Percentiles rank a stretch among this genome's conserved stretches.
phyloP scores from a whole-genome alignment of 306 rosid species.

The Acacia acuminata region DNA sequence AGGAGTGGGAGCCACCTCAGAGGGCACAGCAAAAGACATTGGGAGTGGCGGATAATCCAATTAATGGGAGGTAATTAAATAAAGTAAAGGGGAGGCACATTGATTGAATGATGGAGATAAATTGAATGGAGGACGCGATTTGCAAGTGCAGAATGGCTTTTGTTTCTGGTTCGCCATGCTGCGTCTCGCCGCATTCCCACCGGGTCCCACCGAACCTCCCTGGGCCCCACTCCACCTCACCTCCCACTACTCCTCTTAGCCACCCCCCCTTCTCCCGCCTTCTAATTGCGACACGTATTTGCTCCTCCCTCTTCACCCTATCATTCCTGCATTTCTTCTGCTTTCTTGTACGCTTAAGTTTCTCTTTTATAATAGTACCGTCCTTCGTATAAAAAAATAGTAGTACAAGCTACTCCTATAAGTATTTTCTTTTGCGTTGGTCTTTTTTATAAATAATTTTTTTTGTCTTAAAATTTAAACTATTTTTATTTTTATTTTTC shows the following conservation, averaged over 20 bases:
- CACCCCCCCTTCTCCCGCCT: background rate
- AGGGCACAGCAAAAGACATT: slow-evolving; percentile 12
- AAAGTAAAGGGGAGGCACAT: background rate
- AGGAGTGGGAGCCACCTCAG: slow-evolving; percentile 45
- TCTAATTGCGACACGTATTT: background rate
- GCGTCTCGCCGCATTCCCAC: slow-evolving; percentile 76
- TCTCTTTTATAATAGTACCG: no score
- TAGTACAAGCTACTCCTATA: no score
- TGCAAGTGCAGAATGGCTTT: slow-evolving; percentile 24
- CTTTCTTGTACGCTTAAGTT: no score
- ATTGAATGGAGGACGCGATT: slow-evolving; percentile 20
- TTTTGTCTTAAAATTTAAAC: no score
- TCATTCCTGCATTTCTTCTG: background rate
- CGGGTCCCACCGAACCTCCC: slow-evolving; percentile 56
- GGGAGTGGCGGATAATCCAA: slow-evolving; percentile 1
- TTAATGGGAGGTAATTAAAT: background rate
- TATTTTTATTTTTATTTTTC: no score
- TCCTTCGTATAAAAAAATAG: no score
- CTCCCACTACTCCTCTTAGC: slow-evolving; percentile 24
- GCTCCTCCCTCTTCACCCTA: background rate
- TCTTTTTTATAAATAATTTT: no score
- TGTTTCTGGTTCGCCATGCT: slow-evolving; percentile 37
- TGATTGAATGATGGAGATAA: no score
- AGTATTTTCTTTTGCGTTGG: no score
- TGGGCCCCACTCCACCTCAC: slow-evolving; percentile 43